Evolutionary conservation across 164 flowering plant species (phyloP).

Genomic region (Magnolia officinalis): DNA sequence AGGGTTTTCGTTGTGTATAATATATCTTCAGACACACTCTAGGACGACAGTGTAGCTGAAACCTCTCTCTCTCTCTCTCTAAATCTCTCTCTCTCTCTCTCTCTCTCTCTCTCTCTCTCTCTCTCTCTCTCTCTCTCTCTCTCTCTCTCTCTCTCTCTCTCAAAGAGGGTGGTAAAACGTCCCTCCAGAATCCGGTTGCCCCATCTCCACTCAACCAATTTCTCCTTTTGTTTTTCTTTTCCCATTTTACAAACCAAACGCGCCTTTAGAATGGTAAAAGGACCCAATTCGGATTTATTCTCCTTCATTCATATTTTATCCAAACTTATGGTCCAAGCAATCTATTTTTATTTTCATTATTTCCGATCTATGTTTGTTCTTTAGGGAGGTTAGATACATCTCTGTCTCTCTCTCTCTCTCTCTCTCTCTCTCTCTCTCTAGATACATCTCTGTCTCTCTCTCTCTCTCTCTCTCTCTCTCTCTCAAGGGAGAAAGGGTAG

Average conservation of each 20-base stretch:
- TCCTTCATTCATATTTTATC: constrained; percentile 1
- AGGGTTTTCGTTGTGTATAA: constrained; percentile 1
- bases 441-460: neutral
- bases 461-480: too few relatives aligned
- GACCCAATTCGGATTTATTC: constrained; percentile 19
- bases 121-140: neutral
- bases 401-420: neutral
- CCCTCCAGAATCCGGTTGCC: constrained; percentile 44
- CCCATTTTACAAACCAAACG: constrained; percentile 4
- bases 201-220: constrained; percentile 50
- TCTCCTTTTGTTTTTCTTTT: constrained; percentile 18
- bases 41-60: constrained; percentile 20
- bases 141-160: constrained; percentile 5
- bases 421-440: too few relatives aligned
- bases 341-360: constrained; percentile 7
- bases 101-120: constrained; percentile 2
- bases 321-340: constrained; percentile 27
- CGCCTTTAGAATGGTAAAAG: constrained; percentile 17
- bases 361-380: constrained; percentile 1
- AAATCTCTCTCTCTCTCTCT: constrained; percentile 5
- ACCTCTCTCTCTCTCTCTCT: constrained; percentile 1
- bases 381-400: neutral
- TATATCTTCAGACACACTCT: constrained; percentile 25
- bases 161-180: constrained; percentile 21
- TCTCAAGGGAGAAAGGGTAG: neutral